Evolutionary conservation across 805 yeast species (phyloP), one percentile per base, ranked within the genome.

Genomic region (Candida maesae): DNA sequence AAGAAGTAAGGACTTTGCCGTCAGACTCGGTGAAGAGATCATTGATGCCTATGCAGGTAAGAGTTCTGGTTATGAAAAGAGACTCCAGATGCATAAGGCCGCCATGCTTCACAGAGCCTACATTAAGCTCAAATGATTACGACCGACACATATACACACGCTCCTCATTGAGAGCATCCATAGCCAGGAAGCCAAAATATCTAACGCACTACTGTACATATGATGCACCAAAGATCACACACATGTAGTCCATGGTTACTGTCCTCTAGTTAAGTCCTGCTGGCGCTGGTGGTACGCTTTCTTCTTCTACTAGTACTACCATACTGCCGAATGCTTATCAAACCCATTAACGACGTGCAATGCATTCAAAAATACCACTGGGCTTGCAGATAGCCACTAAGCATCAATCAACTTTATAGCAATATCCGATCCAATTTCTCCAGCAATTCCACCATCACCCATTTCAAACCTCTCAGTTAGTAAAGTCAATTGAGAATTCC

Each of bases 21-120:
- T 93, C 29, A 77, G 98, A 56, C 71, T 93, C 34, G 89, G 90
- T 28, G 98, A 93, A 65, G 98, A 93, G 65, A 76, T 93, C 44
- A 60, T 87, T 28, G 70, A 82, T 38, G 93, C 93, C 23, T 71
- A 70, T 53, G 78, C 76, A 53, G 96, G 96, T 38, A 80, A 78
- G 56, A 78, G 91, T 31, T 72, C 89, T 25, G 89, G 93, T 17
- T 85, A 78, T 63, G 97, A 88, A 49, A 89, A 85, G 70, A 79
- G 82, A 65, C 76, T 78, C 39, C 81, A 78, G 56, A 78, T 85
- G 72, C 98, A 91, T 66, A 87, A 82, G 66, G 68, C 78, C 45
- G 96, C 97, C 33, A 80, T 89, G 60, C 79, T 88, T 35, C 89
- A 87, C 66, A 83, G 97, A 78, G 81, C 96, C 38, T 85, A 79